Conservation (phyloP, 305 asterid genomes). For the Solanum aculeatissimum region DNA sequence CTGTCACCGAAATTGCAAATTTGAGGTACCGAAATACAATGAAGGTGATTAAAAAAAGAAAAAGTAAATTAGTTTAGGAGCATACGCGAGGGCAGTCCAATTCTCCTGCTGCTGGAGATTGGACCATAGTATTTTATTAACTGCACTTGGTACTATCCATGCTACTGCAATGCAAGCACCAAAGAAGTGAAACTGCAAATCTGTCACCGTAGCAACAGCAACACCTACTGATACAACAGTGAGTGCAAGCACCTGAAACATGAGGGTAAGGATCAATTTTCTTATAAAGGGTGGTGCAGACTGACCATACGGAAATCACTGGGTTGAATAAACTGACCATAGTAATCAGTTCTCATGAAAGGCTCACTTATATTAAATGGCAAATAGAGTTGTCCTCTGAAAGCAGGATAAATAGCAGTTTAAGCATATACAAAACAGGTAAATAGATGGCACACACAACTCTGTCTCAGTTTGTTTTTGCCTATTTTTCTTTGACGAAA, state of each 20-base stretch:
- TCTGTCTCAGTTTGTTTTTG: not conserved
- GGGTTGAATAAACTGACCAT: not conserved
- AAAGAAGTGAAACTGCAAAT: conserved; percentile 84
- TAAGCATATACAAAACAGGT: not conserved
- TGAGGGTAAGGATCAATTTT: not conserved
- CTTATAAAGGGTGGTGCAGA: not conserved
- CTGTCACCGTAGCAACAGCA: conserved; percentile 91
- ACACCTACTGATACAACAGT: conserved; percentile 80
- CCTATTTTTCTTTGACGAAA: not conserved
- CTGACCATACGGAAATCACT: not conserved
- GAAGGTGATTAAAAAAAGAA: not conserved
- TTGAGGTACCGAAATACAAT: not conserved
- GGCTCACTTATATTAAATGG: not conserved
- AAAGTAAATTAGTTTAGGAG: not conserved
- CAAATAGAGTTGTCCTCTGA: not conserved
- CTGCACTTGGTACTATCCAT: conserved; percentile 93
- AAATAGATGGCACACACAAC: not conserved
- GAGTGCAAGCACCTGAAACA: conserved; percentile 77
- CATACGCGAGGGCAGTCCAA: conserved; percentile 97
- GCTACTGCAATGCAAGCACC: conserved; percentile 96
- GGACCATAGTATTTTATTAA: conserved; percentile 89
- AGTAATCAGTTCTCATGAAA: not conserved
- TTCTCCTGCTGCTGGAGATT: conserved; percentile 93
- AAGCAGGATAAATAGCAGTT: not conserved
- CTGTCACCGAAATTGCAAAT: conserved; percentile 22